Base-by-base conservation (phyloP, 106 monocot species). In the Apostasia shenzhenica region DNA sequence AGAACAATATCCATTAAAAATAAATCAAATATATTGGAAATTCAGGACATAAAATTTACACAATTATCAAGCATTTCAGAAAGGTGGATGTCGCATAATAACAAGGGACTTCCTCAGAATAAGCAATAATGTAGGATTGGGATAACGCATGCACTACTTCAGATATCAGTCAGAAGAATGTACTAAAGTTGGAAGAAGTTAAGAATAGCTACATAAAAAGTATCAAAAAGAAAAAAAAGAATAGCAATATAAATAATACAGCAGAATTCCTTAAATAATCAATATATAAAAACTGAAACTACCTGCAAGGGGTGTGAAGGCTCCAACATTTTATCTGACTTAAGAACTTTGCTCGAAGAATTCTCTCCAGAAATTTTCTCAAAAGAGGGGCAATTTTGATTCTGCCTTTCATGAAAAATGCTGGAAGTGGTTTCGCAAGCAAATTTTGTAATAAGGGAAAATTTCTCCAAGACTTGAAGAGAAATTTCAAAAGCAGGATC, bases 381-480 rank as follows among this genome's bases (percentile, higher is more conserved):
- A 85, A 82, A 78, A 44, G 60, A 46, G 63, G 57, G 64, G 37
- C 54, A 54, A 41, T 62, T 64, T 73, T 73, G 81, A 74, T 60
- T 78, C 8, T 84, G 74, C 63, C 45, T 84, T 53, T 94, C 93
- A 71, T 84, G 81, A 56, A 94, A 94, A 11, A 94, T 65, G 9
- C 81, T 79, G 4, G 93, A 84, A 38, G 93, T 90, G 51, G 93
- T 85, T 43, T 94, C 93, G 60, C 93, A 86, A 48, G 93, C 93
- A 81, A 94, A 94, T 72, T 82, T 90, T 48, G 93, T 94, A 63
- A 94, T 80, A 14, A 90, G 78, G 51, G 93, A 94, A 74, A 94
- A 94, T 72, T 94, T 94, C 72, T 94, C 93, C 75, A 94, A 73
- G 9, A 94, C 93, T 68, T 94, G 93, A 57, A 94, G 84, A 59